Evolutionary conservation across 2,329 filamentous ascomycete species (phyloP), one percentile per base, ranked within the genome.

Genomic region (Nakataea oryzae): DNA sequence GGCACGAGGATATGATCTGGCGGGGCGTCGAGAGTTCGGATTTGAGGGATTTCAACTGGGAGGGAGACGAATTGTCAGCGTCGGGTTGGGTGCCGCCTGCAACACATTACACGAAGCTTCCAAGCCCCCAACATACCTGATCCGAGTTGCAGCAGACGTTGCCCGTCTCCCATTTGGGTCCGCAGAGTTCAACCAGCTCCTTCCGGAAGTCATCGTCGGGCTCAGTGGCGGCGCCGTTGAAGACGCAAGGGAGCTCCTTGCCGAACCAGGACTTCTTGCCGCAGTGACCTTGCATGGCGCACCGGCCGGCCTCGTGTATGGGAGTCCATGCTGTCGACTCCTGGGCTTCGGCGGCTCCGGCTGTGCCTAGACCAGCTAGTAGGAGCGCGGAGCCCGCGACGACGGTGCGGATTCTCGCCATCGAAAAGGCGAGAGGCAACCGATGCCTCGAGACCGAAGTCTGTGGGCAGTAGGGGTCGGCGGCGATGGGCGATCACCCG

Each of bases 251-350:
- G 64, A 97, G 80, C 67, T 96, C 86, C 63, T 91, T 89, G 62
- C 92, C 91, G 70, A 97, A 97, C 73, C 95, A 89, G 65, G 88
- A 88, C 75, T 93, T 88, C 74, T 92, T 93, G 58, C 95, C 95
- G 72, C 95, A 99, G 66, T 96, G 89, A 9, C 92, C 92, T 59
- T 93, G 86, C 65, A 97, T 91, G 1, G 93, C 91, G 74, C 93
- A 97, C 66, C 93, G 84, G 54, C 93, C 93, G 59, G 87, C 80
- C 75, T 97, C 93, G 69, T 97, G 93, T 66, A 86, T 90, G 1
- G 81, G 78, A 0, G 83, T 86, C 63, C 72, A 74, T 58, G 70
- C 65, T 11, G 69, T 69, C 62, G 66, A 68, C 50, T 67, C 67
- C 63, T 59, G 66, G 64, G 56, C 26, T 9, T 58, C 12, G 21